Base-by-base conservation (phyloP, 177 flowering plant species). In the Telopea speciosissima region DNA sequence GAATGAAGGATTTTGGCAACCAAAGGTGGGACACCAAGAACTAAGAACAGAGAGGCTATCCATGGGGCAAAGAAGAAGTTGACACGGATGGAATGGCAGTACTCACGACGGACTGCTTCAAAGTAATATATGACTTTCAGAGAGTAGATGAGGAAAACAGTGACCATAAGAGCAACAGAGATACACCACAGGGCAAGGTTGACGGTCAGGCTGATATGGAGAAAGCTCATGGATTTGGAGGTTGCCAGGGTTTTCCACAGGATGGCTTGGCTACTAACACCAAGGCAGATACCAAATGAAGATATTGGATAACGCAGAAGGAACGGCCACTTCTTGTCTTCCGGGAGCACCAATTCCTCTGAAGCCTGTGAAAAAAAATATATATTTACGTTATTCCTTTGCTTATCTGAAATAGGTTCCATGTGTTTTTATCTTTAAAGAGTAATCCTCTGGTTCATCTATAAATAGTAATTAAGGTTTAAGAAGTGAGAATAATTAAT, bases 21-120 rank as follows among this genome's bases (percentile, higher is more conserved):
- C 0, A 78, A 73, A 9, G 89, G 85, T 21, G 98, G 98, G 25
- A 83, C 78, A 12, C 93, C 92, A 16, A 86, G 79, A 14, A 82
- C 85, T 40, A 93, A 69, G 77, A 93, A 86, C 67, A 93, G 72
- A 19, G 82, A 78, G 33, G 88, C 70, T 61, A 91, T 86, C 86
- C 89, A 89, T 9, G 97, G 98, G 64, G 97, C 91, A 66, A 93
- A 91, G 82, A 93, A 88, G 86, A 83, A 93, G 83, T 93, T 93
- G 75, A 86, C 84, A 23, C 97, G 88, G 60, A 93, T 76, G 0
- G 93, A 95, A 71, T 91, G 98, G 74, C 81, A 84, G 70, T 83
- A 93, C 71, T 93, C 98, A 16, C 97, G 88, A 3, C 89, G 87
- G 72, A 93, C 93, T 0, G 91, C 92, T 75, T 93, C 95, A 65